Conservation (phyloP, 116 monocot genomes). For the Posidonia oceanica region DNA sequence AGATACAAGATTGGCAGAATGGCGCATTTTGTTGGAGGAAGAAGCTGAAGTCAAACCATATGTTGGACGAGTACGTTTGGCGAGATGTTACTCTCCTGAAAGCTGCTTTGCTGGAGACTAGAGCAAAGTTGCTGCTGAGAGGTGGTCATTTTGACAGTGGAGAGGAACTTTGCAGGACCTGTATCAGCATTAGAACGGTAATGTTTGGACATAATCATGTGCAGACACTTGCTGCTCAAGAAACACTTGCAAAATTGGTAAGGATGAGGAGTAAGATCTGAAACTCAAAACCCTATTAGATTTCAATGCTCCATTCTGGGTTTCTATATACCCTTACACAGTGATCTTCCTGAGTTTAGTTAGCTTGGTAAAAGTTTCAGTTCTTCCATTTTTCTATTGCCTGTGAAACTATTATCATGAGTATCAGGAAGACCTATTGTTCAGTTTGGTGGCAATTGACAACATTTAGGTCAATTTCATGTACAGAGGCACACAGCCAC, state of each 20-base stretch:
- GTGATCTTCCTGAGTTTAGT: neutral
- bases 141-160: constrained; percentile 80
- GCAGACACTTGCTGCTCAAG: constrained; percentile 80
- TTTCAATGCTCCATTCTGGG: too few relatives aligned
- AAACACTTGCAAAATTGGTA: constrained; percentile 73
- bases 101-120: constrained; percentile 68
- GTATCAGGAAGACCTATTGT: neutral
- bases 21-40: constrained; percentile 52
- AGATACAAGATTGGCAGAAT: constrained; percentile 49
- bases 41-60: constrained; percentile 18
- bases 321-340: neutral
- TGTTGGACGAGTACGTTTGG: constrained; percentile 70
- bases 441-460: neutral
- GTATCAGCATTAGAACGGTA: constrained; percentile 85
- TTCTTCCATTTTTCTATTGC: neutral
- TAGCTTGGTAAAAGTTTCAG: neutral
- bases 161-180: constrained; percentile 85
- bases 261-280: constrained; percentile 73
- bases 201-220: constrained; percentile 82
- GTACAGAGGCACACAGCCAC: neutral
- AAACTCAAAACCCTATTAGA: neutral
- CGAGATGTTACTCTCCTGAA: constrained; percentile 82
- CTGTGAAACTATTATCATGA: neutral
- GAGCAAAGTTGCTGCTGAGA: constrained; percentile 67
- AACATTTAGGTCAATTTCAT: neutral